Conservation (phyloP, 345 rosid genomes). For the Citrus hindsii region DNA sequence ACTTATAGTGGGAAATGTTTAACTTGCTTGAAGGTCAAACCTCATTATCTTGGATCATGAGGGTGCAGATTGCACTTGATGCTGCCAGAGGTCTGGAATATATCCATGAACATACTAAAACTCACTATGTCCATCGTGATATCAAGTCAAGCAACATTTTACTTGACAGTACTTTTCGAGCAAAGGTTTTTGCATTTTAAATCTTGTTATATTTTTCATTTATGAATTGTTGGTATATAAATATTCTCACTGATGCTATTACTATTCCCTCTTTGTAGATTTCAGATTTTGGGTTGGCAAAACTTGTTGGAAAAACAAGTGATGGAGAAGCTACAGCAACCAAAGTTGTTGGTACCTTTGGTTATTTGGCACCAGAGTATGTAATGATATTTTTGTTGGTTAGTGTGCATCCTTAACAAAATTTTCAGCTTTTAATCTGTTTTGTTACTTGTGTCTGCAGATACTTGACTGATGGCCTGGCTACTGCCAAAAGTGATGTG, state of each 20-base stretch:
- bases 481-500: conserved; percentile 85
- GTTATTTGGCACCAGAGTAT: conserved; percentile 96
- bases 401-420: not conserved
- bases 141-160: conserved; percentile 93
- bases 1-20: conserved; percentile 2
- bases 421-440: conserved; percentile 6
- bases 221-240: not conserved
- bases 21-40: conserved; percentile 61
- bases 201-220: not conserved
- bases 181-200: conserved; percentile 53
- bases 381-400: conserved; percentile 20
- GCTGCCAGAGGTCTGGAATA: conserved; percentile 95
- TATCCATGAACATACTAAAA: conserved; percentile 94
- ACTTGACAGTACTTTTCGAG: conserved; percentile 78
- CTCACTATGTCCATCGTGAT: conserved; percentile 94
- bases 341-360: conserved; percentile 96
- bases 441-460: conserved; percentile 32
- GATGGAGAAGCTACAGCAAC: conserved; percentile 84
- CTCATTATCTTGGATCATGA: conserved; percentile 83
- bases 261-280: conserved; percentile 45
- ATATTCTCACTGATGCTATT: conserved; percentile 2
- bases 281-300: conserved; percentile 94
- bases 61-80: conserved; percentile 88
- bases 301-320: conserved; percentile 71
- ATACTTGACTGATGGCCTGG: conserved; percentile 84